Evolutionary conservation across 768 basidiomycete species (phyloP).

Genomic region (Tylopilus cervinicoccineus): DNA sequence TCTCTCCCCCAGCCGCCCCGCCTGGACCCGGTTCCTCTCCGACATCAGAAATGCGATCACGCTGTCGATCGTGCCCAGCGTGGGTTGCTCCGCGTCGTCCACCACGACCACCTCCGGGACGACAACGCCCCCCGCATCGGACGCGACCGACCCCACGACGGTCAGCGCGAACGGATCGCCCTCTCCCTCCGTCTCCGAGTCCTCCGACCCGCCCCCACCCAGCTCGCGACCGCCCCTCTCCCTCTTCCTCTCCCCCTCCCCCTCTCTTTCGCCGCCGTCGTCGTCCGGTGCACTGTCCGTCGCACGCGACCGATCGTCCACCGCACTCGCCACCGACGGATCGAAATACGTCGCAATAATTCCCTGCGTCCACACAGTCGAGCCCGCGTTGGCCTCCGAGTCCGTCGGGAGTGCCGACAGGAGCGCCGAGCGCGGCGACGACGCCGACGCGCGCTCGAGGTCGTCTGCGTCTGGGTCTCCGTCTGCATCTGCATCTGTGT

Average conservation of each 20-base stretch:
- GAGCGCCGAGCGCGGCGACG: constrained; percentile 29
- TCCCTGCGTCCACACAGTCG: constrained; percentile 63
- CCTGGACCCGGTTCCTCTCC: constrained; percentile 59
- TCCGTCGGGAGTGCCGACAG: constrained; percentile 24
- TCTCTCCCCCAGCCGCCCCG: constrained; percentile 31
- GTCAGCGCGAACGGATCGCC: constrained; percentile 25
- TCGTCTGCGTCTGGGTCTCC: constrained; percentile 19
- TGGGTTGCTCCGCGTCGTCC: constrained; percentile 46
- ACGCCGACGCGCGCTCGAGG: constrained; percentile 10
- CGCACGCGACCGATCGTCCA: constrained; percentile 26
- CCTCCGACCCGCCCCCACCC: constrained; percentile 24
- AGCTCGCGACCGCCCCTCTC: constrained; percentile 8
- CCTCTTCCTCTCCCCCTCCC: neutral
- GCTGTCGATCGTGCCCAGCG: constrained; percentile 68
- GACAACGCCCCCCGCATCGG: constrained; percentile 20
- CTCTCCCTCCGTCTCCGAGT: constrained; percentile 38
- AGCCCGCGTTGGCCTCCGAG: constrained; percentile 43
- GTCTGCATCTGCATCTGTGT: constrained; percentile 18
- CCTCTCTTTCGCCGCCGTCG: neutral
- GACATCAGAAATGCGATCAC: constrained; percentile 73
- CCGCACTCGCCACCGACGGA: constrained; percentile 28
- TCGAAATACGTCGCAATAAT: constrained; percentile 57
- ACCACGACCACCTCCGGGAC: constrained; percentile 22
- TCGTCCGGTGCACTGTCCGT: constrained; percentile 17
- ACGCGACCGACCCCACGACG: constrained; percentile 22